Base-by-base conservation (phyloP, 768 basidiomycete species). In the Hygrocybe coccinea region DNA sequence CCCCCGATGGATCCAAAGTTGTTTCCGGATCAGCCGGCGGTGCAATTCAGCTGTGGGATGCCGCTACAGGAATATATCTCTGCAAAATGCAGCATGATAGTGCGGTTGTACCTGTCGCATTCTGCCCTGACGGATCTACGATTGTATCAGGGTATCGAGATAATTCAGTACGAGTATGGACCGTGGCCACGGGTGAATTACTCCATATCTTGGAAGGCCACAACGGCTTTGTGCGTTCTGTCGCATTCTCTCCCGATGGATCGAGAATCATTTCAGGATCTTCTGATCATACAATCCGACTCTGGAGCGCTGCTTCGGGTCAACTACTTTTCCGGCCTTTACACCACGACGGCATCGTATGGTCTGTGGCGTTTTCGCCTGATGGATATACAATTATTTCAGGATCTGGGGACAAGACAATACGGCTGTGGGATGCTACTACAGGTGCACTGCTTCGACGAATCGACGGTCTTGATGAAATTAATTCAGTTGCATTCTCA, bases 1-100 rank as follows among this genome's bases (percentile, higher is more conserved):
- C 68, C 5, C 62, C 63, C 0, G 61, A 68, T 55, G 66, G 66
- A 2, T 52, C 57, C 17, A 54, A 48, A 2, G 52, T 68, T 53
- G 50, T 60, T 11, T 65, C 66, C 2, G 62, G 62, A 11, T 64
- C 63, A 5, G 33, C 3, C 19, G 10, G 19, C 10, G 15, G 39
- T 3, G 19, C 39, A 41, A 41, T 41, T 29, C 29, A 29, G 4
- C 3, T 41, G 5, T 41, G 39, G 19, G 39, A 41, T 41, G 39
- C 10, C 19, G 14, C 4, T 19, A 41, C 29, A 8, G 29, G 29
- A 29, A 29, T 29, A 8, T 29, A 3, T 4, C 29, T 29, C 29
- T 29, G 29, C 29, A 29, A 29, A 29, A 29, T 29, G 8, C 29
- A 29, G 8, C 15, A 19, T 11, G 19, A 14, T 3, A 41, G 21